Conservation (phyloP, 345 rosid genomes). For the Syzygium aromaticum region DNA sequence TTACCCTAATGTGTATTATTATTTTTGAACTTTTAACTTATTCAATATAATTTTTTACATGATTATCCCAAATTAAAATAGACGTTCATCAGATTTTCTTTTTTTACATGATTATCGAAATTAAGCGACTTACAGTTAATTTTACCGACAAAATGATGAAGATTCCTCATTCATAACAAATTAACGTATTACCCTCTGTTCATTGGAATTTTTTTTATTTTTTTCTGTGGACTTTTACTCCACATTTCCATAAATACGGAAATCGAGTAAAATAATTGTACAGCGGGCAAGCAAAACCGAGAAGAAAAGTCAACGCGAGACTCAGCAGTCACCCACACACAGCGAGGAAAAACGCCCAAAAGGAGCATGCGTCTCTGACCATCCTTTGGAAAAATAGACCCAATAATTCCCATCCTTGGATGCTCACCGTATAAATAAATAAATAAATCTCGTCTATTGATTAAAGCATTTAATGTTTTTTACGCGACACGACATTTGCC, state of each 20-base stretch:
- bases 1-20: no score
- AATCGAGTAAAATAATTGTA: background rate
- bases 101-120: background rate
- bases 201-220: background rate
- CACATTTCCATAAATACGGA: background rate
- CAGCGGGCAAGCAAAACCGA: background rate
- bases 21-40: no score
- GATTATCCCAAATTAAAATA: background rate
- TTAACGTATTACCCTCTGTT: background rate
- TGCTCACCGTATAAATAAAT: background rate
- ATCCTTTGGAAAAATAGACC: background rate
- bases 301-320: background rate
- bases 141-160: background rate
- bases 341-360: background rate
- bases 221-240: background rate
- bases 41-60: no score
- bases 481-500: background rate
- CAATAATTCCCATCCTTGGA: background rate
- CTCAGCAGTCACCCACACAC: background rate
- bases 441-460: background rate
- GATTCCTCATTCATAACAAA: background rate
- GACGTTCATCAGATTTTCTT: background rate
- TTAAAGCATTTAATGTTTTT: background rate
- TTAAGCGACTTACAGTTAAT: background rate
- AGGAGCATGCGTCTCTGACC: background rate